Evolutionary conservation across 75 land plant species (phyloP), one percentile per base, ranked within the genome.

Genomic region (Picea glauca): DNA sequence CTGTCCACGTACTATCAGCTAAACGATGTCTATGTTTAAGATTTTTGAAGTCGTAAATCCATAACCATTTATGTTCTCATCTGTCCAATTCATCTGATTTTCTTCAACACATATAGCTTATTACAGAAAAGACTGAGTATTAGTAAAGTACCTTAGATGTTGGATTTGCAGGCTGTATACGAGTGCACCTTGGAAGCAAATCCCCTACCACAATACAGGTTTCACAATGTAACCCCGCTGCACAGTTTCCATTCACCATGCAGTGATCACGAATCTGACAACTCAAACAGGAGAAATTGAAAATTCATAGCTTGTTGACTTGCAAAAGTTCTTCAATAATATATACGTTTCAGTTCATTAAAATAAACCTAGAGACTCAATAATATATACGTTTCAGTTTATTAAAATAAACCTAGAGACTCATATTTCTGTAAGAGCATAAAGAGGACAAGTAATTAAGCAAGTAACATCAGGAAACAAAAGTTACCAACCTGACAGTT

Each of bases 141-240:
- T 20, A 43, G 14, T n/a, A 46, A 68, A 38, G 75, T 26, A 26
- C 81, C 43, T 57, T 74, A 15, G 79, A 56, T 21, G 78, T 75
- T 13, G 64, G 46, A 61, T 60, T 80, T 13, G 61, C 20, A 38
- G 81, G 54, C 85, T 3, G 57, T 59, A 75, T 79, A 31, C 91
- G 77, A 58, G 86, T 87, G 80, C 96, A 93, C 11, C 89, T 78
- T 2, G 90, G 84, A 54, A 87, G 86, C 15, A 81, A 14, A 58
- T 85, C 76, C 18, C 89, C 87, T 60, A 83, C 79, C 13, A 90
- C 91, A 40, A 88, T 21, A 72, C 96, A 93, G 17, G 88, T 88
- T 58, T 86, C 87, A 73, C 96, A 93, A 74, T 88, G 89, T 23
- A 93, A 77, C 1, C 92, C 96, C 20, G 82, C 38, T 65, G 82